Base-by-base conservation (phyloP, 768 basidiomycete genomes). In the Hypholoma sublateritium region DNA sequence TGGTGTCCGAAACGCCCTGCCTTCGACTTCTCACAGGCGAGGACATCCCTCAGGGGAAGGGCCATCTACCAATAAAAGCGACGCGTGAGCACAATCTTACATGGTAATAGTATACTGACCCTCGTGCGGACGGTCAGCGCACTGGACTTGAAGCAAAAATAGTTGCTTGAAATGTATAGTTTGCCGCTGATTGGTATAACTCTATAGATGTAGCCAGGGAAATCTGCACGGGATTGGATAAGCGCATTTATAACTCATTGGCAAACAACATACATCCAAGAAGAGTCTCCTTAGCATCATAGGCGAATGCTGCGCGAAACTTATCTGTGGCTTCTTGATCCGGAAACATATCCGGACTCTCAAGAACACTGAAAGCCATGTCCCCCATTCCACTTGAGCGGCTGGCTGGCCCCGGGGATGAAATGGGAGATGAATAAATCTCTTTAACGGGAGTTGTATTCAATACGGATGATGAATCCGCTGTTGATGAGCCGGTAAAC, bases 131-230 rank as follows among this genome's bases (percentile, higher is more conserved):
- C 77, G 52, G 89, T 83, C 48, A 96, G 69, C 4, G 93, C 86
- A 42, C 84, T 89, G 4, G 95, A 94, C 67, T 93, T 91, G 83
- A 98, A 99, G 74, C 94, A 97, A 70, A 98, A 89, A 70, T 85
- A 89, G 70, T 91, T 93, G 11, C 84, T 86, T n/a, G 96, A 96
- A 59, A 98, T 82, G 67, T 90, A 98, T 25, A 98, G 80, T 50
- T 88, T 82, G 6, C 96, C 96, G 58, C 80, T 89, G 12, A 96
- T 81, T 0, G 97, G 96, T n/a, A 99, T 70, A 22, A 96, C 79
- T 55, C 96, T 82, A 72, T 87, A 93, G 42, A 98, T 78, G 70
- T 93, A 97, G 9, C 94, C 94, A 41, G 92, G 85, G 68, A 96
- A 93, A 65, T 92, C 96, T 98, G 62, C 43, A 42, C 43, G 21